Conservation (phyloP, 1,284 basidiomycete species). For the Malassezia pachydermatis region DNA sequence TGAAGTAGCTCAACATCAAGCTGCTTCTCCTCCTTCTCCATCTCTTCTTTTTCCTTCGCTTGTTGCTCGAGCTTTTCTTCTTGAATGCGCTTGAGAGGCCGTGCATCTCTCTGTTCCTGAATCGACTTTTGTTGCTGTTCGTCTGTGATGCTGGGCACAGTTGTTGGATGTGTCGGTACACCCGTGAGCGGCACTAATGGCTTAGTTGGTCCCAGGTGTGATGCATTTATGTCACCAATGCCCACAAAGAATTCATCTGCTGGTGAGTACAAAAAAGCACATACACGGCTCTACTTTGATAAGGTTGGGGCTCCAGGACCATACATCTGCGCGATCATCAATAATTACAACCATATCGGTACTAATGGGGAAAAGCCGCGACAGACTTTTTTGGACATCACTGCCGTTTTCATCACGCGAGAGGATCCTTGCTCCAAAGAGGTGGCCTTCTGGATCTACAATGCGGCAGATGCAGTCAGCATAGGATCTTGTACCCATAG, state of each 20-base stretch:
- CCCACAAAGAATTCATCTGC: constrained; percentile 93
- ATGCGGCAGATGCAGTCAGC: constrained; percentile 87
- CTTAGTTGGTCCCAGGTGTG: constrained; percentile 15
- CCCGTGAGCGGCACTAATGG: background rate
- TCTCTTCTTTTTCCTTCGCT: constrained; percentile 12
- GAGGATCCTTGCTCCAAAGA: constrained; percentile 77
- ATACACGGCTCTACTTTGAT: constrained; percentile 90
- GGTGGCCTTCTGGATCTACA: constrained; percentile 74
- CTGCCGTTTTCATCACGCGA: constrained; percentile 76
- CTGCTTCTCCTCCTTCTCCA: constrained; percentile 23
- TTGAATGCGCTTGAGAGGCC: constrained; percentile 60
- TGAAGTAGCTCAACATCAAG: background rate
- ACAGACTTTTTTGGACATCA: constrained; percentile 78
- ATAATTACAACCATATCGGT: constrained; percentile 99
- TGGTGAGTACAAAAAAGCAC: constrained; percentile 47
- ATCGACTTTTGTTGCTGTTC: constrained; percentile 49
- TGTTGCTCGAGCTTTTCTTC: constrained; percentile 55
- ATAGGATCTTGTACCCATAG: constrained; percentile 95
- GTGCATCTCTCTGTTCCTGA: constrained; percentile 70
- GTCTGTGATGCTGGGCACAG: background rate
- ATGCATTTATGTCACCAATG: constrained; percentile 94
- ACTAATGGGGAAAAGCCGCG: constrained; percentile 77
- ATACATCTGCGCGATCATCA: constrained; percentile 93
- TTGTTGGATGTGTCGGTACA: background rate
- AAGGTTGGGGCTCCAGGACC: constrained; percentile 85